These are phyloP conservation scores for Calonectria hawksworthii DNA, from an alignment of 2,329 filamentous ascomycete genomes.

Conservation along the genomic window DNA sequence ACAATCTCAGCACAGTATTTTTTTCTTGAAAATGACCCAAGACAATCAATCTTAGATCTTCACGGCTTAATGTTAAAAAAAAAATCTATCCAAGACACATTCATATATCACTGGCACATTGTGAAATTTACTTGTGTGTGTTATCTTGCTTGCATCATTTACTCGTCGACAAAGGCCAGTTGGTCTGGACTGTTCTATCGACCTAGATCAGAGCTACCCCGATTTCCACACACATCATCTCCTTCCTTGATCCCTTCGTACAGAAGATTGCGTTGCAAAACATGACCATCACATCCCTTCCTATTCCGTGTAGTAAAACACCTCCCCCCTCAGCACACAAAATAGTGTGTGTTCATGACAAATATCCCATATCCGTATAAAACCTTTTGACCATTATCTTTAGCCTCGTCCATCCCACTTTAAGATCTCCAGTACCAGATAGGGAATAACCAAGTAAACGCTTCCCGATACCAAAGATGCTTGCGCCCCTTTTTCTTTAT, in stretches of 20 bases:
- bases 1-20: not conserved
- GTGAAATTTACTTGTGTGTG: not conserved
- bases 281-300: constrained; percentile 31
- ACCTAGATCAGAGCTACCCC: not conserved
- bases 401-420: constrained; percentile 5
- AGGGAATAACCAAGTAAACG: constrained; percentile 20
- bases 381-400: constrained; percentile 3
- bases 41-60: not conserved
- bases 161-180: not conserved
- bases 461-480: constrained; percentile 11
- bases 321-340: not conserved
- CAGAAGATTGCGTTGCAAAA: constrained; percentile 31
- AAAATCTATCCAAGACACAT: not conserved
- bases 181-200: not conserved
- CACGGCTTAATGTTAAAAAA: not conserved
- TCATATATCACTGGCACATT: not conserved
- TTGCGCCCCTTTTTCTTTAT: constrained; percentile 27
- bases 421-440: constrained; percentile 11
- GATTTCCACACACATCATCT: constrained; percentile 7
- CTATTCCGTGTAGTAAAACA: not conserved
- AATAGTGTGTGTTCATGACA: not conserved
- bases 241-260: not conserved
- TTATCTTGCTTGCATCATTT: constrained; percentile 31
- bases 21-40: not conserved
- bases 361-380: not conserved